Conservation (phyloP, 2,329 filamentous ascomycete species). For the Huntiella savannae region DNA sequence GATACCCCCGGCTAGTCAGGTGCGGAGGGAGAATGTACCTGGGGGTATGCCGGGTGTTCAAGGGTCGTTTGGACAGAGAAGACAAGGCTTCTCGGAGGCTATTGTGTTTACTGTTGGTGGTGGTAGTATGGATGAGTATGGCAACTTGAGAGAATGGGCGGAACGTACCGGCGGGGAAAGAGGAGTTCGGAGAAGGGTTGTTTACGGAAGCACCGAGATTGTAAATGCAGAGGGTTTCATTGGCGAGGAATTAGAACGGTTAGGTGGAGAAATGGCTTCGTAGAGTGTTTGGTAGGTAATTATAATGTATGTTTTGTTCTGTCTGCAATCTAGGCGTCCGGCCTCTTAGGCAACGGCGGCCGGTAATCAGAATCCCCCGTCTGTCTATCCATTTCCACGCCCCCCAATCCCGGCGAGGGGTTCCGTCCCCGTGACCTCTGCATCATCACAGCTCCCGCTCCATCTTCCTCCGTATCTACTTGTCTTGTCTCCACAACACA, state of each 20-base stretch:
- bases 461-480: no score
- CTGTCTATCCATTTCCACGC: not conserved
- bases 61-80: constrained; percentile 69
- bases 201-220: constrained; percentile 85
- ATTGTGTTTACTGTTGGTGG: constrained; percentile 92
- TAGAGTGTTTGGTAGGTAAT: no score
- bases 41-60: constrained; percentile 38
- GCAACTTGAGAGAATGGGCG: constrained; percentile 93
- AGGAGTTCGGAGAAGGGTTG: constrained; percentile 48
- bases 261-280: constrained; percentile 32
- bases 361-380: not conserved
- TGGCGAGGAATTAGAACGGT: constrained; percentile 39
- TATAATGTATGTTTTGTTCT: no score
- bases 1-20: constrained; percentile 55
- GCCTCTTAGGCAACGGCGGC: constrained; percentile 9
- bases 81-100: constrained; percentile 77
- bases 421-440: no score
- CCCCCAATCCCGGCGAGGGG: not conserved
- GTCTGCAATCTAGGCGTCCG: not conserved
- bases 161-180: constrained; percentile 50
- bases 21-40: constrained; percentile 26
- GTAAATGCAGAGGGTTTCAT: constrained; percentile 51
- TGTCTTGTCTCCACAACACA: no score
- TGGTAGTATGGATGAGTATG: constrained; percentile 97
- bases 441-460: no score